phyloP scores from a whole-genome alignment of 495 filamentous ascomycete species.

The Cercophora scortea region DNA sequence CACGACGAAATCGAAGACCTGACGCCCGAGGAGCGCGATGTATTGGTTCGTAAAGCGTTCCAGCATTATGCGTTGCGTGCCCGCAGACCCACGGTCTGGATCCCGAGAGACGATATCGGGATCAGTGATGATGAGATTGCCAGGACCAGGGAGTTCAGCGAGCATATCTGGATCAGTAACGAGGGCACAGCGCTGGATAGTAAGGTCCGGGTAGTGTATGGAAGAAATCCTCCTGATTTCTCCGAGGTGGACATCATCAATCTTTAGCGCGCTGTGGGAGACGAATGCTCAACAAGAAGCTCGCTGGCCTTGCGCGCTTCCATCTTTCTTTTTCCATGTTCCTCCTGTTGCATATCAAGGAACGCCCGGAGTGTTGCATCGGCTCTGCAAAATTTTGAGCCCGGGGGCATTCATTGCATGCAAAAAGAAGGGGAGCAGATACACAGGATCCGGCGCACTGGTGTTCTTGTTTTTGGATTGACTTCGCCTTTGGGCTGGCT shows the following conservation, averaged over 20 bases:
- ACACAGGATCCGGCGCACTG: too few species aligned
- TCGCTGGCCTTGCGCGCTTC: too few species aligned
- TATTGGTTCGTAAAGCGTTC: conserved; percentile 80
- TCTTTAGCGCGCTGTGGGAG: conserved; percentile 37
- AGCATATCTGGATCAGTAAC: conserved; percentile 90
- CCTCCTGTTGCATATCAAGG: too few species aligned
- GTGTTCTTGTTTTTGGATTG: too few species aligned
- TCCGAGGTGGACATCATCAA: conserved; percentile 84
- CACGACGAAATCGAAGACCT: conserved; percentile 92
- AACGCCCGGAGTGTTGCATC: too few species aligned
- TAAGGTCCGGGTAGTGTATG: conserved; percentile 79
- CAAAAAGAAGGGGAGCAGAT: too few species aligned
- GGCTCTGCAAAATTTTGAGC: too few species aligned
- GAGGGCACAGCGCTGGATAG: conserved; percentile 80
- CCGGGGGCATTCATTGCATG: too few species aligned
- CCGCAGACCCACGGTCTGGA: conserved; percentile 84
- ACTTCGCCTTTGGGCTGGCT: too few species aligned
- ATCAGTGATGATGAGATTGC: conserved; percentile 86
- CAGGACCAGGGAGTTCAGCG: conserved; percentile 66
- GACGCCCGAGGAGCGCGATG: conserved; percentile 82
- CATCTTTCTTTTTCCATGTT: too few species aligned
- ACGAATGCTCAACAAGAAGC: too few species aligned
- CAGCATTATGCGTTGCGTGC: conserved; percentile 84
- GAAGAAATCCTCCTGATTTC: conserved; percentile 84
- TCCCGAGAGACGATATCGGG: conserved; percentile 84